These are phyloP conservation scores for Coniochaeta sp. DNA, from an alignment of 2,329 filamentous ascomycete species.

Conservation along the genomic window DNA sequence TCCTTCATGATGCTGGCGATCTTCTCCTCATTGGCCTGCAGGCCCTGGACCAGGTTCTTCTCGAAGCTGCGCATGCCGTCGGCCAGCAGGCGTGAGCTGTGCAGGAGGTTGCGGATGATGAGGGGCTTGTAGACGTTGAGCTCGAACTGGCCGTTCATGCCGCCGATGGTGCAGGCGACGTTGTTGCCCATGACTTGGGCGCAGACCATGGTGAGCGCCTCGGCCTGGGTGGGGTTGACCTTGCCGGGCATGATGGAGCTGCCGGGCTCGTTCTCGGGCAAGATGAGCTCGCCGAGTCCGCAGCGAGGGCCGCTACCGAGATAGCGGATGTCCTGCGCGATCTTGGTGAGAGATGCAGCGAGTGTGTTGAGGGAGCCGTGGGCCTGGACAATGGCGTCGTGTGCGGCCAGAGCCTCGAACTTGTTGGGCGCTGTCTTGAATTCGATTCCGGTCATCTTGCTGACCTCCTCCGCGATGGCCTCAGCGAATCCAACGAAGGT, in stretches of 20 bases:
- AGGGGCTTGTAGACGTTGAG: conserved; percentile 99
- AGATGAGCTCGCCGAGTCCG: conserved; percentile 84
- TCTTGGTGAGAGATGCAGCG: conserved; percentile 88
- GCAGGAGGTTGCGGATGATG: conserved; percentile 88
- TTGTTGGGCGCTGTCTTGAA: conserved; percentile 99
- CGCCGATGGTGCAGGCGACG: conserved; percentile 84
- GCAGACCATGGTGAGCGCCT: conserved; percentile 96
- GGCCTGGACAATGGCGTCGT: conserved; percentile 93
- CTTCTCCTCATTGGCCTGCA: conserved; percentile 89
- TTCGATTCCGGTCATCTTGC: conserved; percentile 83
- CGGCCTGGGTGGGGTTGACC: conserved; percentile 98
- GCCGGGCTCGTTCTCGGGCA: conserved; percentile 97
- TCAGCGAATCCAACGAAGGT: conserved; percentile 95
- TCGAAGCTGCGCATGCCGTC: conserved; percentile 96
- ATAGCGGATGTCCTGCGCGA: conserved; percentile 96
- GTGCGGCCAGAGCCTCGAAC: conserved; percentile 92
- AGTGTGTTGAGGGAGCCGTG: conserved; percentile 91
- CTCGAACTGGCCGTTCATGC: conserved; percentile 97
- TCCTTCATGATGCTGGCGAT: conserved; percentile 88
- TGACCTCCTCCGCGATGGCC: conserved; percentile 84
- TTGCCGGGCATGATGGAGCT: conserved; percentile 99
- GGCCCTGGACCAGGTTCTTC: conserved; percentile 81
- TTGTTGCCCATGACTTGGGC: conserved; percentile 98
- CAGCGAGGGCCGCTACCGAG: conserved; percentile 93
- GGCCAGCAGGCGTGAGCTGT: conserved; percentile 79